phyloP scores from a whole-genome alignment of 192 early-diverging fungal genomes.

The Backusella macrospora region DNA sequence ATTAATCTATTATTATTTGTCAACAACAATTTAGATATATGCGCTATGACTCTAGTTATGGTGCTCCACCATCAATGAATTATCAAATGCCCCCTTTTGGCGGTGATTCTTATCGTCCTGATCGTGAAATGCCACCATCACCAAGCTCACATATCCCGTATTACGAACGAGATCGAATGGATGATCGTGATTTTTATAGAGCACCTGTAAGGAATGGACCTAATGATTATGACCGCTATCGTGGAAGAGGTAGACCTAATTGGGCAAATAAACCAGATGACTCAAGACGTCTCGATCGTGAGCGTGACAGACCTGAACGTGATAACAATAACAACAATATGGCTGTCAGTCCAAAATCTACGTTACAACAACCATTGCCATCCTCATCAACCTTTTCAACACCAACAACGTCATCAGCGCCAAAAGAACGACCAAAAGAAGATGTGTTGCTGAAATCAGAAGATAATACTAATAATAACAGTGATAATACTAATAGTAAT shows the following conservation, averaged over 20 bases:
- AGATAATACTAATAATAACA: not conserved
- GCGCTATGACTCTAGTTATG: conserved; percentile 21
- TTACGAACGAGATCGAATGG: conserved; percentile 29
- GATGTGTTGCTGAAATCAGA: not conserved
- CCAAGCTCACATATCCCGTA: conserved; percentile 17
- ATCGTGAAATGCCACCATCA: conserved; percentile 33
- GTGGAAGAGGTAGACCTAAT: conserved; percentile 11
- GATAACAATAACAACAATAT: not conserved
- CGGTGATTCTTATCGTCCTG: conserved; percentile 44
- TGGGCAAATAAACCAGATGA: conserved; percentile 14
- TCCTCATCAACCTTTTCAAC: not conserved
- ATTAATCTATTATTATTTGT: no score
- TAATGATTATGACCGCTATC: conserved; percentile 38
- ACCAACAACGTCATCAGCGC: not conserved
- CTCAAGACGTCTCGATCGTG: conserved; percentile 13
- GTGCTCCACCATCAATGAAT: conserved; percentile 12
- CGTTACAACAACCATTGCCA: not conserved
- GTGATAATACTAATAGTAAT: no score
- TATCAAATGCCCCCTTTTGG: conserved; percentile 34
- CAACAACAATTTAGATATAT: no score
- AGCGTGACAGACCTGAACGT: conserved; percentile 16
- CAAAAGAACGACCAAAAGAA: not conserved
- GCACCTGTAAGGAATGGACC: conserved; percentile 3
- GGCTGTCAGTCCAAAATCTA: not conserved
- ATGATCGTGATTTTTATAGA: conserved; percentile 44